Percentiles rank a stretch among this genome's conserved stretches.
These are phyloP conservation scores for Geopyxis carbonaria DNA, from an alignment of 495 filamentous ascomycete genomes.

Conservation along the genomic window DNA sequence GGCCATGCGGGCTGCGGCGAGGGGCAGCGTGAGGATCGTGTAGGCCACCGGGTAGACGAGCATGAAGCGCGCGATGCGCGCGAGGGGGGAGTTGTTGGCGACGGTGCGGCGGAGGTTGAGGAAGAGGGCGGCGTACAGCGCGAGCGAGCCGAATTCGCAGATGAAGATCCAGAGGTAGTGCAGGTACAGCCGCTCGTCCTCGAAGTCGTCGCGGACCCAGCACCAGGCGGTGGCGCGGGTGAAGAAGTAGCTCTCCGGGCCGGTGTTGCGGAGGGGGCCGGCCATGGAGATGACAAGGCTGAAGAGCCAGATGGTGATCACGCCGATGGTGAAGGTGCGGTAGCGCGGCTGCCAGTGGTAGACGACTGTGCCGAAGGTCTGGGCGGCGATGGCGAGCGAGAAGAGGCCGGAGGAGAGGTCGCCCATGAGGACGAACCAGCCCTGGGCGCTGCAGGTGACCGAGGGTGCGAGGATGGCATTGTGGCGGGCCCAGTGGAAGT, in stretches of 20 bases:
- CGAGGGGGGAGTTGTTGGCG: background rate
- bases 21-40: slow-evolving; percentile 3
- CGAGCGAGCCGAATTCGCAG: slow-evolving; percentile 4
- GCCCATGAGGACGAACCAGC: slow-evolving; percentile 3
- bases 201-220: slow-evolving; percentile 2
- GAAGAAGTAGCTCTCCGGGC: slow-evolving; percentile 30
- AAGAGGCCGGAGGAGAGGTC: slow-evolving; percentile 4
- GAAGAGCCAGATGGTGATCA: background rate
- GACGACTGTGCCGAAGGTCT: slow-evolving; percentile 4
- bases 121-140: slow-evolving; percentile 5
- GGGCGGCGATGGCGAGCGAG: slow-evolving; percentile 2
- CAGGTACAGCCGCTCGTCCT: slow-evolving; percentile 2
- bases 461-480: slow-evolving; percentile 6
- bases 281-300: background rate
- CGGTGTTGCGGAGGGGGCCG: slow-evolving; percentile 7
- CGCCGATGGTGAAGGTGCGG: background rate
- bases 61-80: slow-evolving; percentile 3
- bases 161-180: slow-evolving; percentile 8
- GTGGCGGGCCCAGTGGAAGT: background rate
- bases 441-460: background rate
- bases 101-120: background rate
- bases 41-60: slow-evolving; percentile 6
- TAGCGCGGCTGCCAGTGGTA: background rate
- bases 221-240: background rate
- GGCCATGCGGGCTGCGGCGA: slow-evolving; percentile 6